Conservation (phyloP, 768 basidiomycete genomes). For the Boletellus ananiceps region DNA sequence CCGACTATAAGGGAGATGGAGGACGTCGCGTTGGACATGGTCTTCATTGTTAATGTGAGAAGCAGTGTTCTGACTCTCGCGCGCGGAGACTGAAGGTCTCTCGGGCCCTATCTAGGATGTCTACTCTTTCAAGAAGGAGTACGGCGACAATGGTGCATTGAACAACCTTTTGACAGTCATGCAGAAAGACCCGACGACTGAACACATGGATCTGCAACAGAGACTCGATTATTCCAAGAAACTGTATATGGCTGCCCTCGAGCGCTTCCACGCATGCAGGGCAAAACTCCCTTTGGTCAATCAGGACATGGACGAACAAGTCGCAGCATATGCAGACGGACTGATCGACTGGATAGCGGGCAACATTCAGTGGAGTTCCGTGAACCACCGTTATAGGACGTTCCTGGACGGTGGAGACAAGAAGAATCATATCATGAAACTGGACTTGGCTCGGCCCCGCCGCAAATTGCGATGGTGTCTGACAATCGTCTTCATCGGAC, state of each 20-base stretch:
- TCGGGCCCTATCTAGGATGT: constrained; percentile 16
- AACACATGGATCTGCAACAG: constrained; percentile 23
- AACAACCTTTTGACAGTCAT: constrained; percentile 29
- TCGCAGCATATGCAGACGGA: constrained; percentile 24
- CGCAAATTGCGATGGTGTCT: constrained; percentile 1
- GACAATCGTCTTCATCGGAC: constrained; percentile 4
- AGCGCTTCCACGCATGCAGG: constrained; percentile 22
- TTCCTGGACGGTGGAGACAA: constrained; percentile 21
- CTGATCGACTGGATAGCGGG: constrained; percentile 24
- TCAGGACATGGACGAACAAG: constrained; percentile 12
- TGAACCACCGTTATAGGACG: constrained; percentile 25
- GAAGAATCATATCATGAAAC: constrained; percentile 18
- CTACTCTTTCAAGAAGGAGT: constrained; percentile 30
- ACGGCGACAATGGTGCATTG: constrained; percentile 24
- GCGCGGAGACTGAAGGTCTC: neutral
- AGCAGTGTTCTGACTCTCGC: neutral
- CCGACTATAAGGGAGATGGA: constrained; percentile 27
- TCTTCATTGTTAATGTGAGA: constrained; percentile 25
- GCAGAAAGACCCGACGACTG: constrained; percentile 20
- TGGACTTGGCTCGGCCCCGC: constrained; percentile 7
- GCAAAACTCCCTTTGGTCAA: constrained; percentile 16
- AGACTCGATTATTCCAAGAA: constrained; percentile 19
- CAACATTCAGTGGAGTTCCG: constrained; percentile 26
- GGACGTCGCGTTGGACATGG: constrained; percentile 23
- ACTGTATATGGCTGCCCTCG: constrained; percentile 19